phyloP scores from a whole-genome alignment of 306 rosid genomes.

The Chamaecrista fasciculata region DNA sequence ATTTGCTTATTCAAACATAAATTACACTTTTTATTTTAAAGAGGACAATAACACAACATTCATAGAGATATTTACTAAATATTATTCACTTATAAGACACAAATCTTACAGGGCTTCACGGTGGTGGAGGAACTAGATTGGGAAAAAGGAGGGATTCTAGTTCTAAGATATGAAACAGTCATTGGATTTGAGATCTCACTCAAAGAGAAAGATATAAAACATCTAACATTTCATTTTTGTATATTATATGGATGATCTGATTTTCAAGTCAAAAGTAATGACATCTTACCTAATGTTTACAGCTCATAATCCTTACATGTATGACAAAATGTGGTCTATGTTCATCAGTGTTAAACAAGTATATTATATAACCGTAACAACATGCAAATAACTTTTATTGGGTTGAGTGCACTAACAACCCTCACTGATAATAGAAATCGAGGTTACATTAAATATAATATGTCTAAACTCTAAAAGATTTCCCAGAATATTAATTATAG shows the following conservation, averaged over 20 bases:
- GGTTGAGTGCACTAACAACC: not conserved
- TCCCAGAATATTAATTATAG: not conserved
- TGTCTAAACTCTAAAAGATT: not conserved
- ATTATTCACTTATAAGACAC: not conserved
- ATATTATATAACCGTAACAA: not conserved
- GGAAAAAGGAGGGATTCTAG: too few species aligned
- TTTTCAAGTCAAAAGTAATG: not conserved
- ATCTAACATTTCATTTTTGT: too few species aligned
- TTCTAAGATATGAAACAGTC: too few species aligned
- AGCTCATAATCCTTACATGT: not conserved
- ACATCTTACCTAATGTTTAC: not conserved
- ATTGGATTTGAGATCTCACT: too few species aligned
- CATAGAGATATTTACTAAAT: not conserved
- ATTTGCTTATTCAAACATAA: not conserved
- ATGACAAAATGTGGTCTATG: not conserved
- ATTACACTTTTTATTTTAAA: too few species aligned
- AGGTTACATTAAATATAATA: not conserved
- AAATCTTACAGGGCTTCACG: conserved; percentile 15
- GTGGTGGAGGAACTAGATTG: too few species aligned
- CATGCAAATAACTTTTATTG: not conserved
- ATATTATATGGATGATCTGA: too few species aligned
- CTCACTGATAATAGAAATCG: not conserved
- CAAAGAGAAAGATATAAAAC: too few species aligned
- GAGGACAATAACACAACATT: conserved; percentile 17
- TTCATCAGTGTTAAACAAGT: not conserved